These are phyloP conservation scores for Phaseolus coccineus DNA, from an alignment of 331 rosid species.

Conservation along the genomic window DNA sequence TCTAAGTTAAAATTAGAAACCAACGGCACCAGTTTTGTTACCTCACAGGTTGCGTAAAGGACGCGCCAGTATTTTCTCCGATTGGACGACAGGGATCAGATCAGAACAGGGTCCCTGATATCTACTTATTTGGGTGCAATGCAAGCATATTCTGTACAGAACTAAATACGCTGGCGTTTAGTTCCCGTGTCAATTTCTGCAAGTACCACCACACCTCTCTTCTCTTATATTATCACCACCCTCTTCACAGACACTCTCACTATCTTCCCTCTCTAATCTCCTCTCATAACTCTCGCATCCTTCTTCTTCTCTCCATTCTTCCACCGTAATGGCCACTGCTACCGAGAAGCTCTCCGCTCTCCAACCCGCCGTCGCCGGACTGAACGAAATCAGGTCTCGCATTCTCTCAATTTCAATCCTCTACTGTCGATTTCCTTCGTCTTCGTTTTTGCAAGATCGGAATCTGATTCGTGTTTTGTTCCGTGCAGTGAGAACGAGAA, in stretches of 20 bases:
- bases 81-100: slow-evolving; percentile 32
- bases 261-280: neutral
- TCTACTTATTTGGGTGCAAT: slow-evolving; percentile 18
- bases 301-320: neutral
- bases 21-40: slow-evolving; percentile 1
- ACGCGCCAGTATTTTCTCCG: slow-evolving; percentile 50
- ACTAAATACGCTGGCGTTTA: neutral
- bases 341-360: slow-evolving; percentile 60
- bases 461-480: slow-evolving; percentile 23
- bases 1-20: neutral
- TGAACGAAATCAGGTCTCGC: slow-evolving; percentile 68
- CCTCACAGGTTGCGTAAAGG: slow-evolving; percentile 45
- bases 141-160: slow-evolving; percentile 46
- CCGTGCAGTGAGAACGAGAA: slow-evolving; percentile 78
- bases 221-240: neutral
- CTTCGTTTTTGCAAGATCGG: slow-evolving; percentile 37
- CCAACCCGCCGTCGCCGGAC: slow-evolving; percentile 61
- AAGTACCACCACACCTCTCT: slow-evolving; percentile 19
- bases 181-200: slow-evolving; percentile 17
- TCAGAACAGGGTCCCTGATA: slow-evolving; percentile 4
- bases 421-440: neutral
- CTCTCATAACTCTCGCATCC: neutral
- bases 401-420: neutral
- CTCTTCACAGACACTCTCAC: slow-evolving; percentile 1
- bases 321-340: slow-evolving; percentile 62